phyloP scores from a whole-genome alignment of 2,329 filamentous ascomycete species.

The Pseudogymnoascus sp. region DNA sequence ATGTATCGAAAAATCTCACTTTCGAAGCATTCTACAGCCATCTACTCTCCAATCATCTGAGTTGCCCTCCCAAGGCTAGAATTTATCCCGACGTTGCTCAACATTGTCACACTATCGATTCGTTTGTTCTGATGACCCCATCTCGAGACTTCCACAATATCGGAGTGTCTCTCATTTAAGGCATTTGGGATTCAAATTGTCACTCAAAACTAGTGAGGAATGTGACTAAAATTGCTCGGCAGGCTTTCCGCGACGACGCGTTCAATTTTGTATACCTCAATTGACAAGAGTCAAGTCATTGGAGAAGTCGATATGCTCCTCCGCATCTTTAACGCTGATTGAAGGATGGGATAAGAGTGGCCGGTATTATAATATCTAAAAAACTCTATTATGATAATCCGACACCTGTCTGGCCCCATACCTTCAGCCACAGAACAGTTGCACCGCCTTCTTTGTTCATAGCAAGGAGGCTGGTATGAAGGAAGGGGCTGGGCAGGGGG shows the following conservation, averaged over 20 bases:
- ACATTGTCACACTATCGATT: conserved; percentile 14
- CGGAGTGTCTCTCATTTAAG: conserved; percentile 10
- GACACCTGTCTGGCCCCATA: conserved; percentile 14
- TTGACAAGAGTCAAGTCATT: conserved; percentile 14
- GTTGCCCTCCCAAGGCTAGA: conserved; percentile 11
- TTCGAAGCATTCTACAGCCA: conserved; percentile 13
- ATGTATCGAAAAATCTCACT: conserved; percentile 14
- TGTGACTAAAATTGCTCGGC: conserved; percentile 12
- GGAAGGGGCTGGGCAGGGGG: conserved; percentile 14
- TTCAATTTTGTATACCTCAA: conserved; percentile 12
- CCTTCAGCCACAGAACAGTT: conserved; percentile 14
- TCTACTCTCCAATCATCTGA: conserved; percentile 15
- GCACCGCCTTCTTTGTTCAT: conserved; percentile 13
- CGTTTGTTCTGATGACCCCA: conserved; percentile 15
- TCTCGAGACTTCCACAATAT: conserved; percentile 13
- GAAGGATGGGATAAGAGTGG: conserved; percentile 14
- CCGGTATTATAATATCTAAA: conserved; percentile 12
- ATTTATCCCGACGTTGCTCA: conserved; percentile 13
- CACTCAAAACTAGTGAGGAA: not conserved
- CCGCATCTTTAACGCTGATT: conserved; percentile 13
- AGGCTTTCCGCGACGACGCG: conserved; percentile 11
- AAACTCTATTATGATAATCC: conserved; percentile 13
- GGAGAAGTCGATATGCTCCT: conserved; percentile 14
- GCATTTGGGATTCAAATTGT: conserved; percentile 12
- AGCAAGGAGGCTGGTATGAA: conserved; percentile 15